Percentiles rank a stretch among this genome's conserved stretches.
phyloP scores from a whole-genome alignment of 352 stramenopile species.

The Peronospora farinosa region DNA sequence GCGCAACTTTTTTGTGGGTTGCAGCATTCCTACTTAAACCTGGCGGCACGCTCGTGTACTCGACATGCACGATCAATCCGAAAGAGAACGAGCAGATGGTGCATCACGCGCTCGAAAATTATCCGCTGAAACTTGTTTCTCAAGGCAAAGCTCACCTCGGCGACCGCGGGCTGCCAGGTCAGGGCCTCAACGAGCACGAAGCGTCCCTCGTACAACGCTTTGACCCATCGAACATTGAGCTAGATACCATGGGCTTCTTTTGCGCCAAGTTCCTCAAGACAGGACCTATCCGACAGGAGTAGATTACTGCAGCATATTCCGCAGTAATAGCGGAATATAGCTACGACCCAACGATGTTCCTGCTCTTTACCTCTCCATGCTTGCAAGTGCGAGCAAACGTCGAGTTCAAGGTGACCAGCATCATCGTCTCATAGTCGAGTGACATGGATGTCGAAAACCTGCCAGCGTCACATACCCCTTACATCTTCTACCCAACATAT shows the following conservation, averaged over 20 bases:
- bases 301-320: neutral
- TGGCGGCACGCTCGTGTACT: constrained; percentile 91
- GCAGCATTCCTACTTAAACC: constrained; percentile 87
- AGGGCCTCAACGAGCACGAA: constrained; percentile 71
- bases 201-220: constrained; percentile 81
- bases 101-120: constrained; percentile 79
- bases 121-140: constrained; percentile 75
- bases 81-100: constrained; percentile 92
- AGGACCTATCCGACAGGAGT: constrained; percentile 26
- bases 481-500: no score
- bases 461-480: no score
- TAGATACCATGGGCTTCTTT: constrained; percentile 93
- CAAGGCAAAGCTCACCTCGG: constrained; percentile 52
- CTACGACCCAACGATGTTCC: no score
- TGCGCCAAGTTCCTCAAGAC: constrained; percentile 90
- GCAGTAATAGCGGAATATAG: no score
- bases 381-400: no score
- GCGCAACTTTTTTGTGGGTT: constrained; percentile 82
- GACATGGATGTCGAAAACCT: no score
- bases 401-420: no score
- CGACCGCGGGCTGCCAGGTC: constrained; percentile 55
- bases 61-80: constrained; percentile 91
- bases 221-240: constrained; percentile 63
- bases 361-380: no score
- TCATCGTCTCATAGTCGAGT: no score